Evolutionary conservation across 2,329 filamentous ascomycete species (phyloP).

Genomic region (Diaporthe australafricana): DNA sequence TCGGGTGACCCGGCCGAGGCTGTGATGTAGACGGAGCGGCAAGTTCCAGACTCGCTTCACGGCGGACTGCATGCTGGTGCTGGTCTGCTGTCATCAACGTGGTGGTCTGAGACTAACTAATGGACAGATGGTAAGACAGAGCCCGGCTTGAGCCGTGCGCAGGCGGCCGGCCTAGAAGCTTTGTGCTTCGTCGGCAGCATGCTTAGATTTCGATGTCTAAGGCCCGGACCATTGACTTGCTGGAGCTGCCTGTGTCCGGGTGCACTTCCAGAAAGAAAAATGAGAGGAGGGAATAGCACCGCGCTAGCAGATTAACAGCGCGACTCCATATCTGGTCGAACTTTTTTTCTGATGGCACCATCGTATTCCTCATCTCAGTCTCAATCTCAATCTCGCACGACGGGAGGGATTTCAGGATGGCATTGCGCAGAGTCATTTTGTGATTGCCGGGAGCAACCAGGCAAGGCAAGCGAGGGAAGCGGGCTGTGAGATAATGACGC

Average conservation of each 20-base stretch:
- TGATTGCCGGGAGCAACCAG: slow-evolving; percentile 2
- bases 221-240: not conserved
- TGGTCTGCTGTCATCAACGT: slow-evolving; percentile 20
- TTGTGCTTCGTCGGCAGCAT: not conserved
- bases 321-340: not conserved
- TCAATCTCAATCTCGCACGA: slow-evolving; percentile 17
- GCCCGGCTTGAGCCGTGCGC: slow-evolving; percentile 4
- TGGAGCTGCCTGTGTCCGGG: not conserved
- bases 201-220: slow-evolving; percentile 12
- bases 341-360: not conserved
- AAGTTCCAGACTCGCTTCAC: slow-evolving; percentile 2
- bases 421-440: slow-evolving; percentile 16
- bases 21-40: not conserved
- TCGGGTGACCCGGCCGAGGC: slow-evolving; percentile 21
- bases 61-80: not conserved
- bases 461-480: not conserved
- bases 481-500: slow-evolving; percentile 11
- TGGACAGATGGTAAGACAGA: not conserved
- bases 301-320: not conserved
- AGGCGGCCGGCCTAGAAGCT: not conserved
- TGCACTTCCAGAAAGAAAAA: not conserved
- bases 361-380: slow-evolving; percentile 18
- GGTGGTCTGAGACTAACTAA: slow-evolving; percentile 12
- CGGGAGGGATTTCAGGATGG: slow-evolving; percentile 15
- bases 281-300: not conserved